Percentiles rank a stretch among this genome's conserved stretches.
Conservation (phyloP, 306 rosid genomes). For the Psophocarpus tetragonolobus region DNA sequence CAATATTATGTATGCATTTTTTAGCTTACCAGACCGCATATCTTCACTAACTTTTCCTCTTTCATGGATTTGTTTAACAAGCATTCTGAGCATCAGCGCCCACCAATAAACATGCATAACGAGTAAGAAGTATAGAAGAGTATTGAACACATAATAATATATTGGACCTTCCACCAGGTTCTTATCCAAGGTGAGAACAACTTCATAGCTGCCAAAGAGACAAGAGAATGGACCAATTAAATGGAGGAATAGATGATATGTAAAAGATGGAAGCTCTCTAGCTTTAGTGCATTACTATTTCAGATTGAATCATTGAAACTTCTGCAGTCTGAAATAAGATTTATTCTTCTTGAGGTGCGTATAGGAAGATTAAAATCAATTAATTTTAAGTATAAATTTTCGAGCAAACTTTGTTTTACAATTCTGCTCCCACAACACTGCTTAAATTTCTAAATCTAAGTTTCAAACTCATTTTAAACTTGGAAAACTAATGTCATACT, state of each 20-base stretch:
- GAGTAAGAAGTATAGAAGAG: conserved; percentile 18
- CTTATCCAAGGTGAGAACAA: conserved; percentile 56
- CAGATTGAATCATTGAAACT: background rate
- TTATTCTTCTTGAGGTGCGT: background rate
- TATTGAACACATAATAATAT: conserved; percentile 81
- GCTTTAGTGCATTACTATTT: background rate
- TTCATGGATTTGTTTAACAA: conserved; percentile 82
- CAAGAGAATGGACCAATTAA: background rate
- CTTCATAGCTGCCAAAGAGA: conserved; percentile 77
- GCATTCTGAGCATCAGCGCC: conserved; percentile 92
- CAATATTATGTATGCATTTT: conserved; percentile 26
- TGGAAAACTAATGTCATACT: background rate
- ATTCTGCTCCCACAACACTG: conserved; percentile 16
- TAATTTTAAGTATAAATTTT: background rate
- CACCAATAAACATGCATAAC: conserved; percentile 90
- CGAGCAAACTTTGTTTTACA: background rate
- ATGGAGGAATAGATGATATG: background rate
- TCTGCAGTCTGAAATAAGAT: background rate
- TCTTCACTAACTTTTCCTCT: conserved; percentile 86
- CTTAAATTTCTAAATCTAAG: background rate
- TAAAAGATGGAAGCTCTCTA: background rate
- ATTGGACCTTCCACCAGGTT: conserved; percentile 65
- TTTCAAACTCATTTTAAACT: background rate
- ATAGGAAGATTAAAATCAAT: background rate
- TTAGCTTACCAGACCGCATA: conserved; percentile 89